A percentile compares a stretch with the other conserved stretches of the same genome.
phyloP scores from a whole-genome alignment of 2,329 filamentous ascomycete species.

The Pseudocercospora musae region DNA sequence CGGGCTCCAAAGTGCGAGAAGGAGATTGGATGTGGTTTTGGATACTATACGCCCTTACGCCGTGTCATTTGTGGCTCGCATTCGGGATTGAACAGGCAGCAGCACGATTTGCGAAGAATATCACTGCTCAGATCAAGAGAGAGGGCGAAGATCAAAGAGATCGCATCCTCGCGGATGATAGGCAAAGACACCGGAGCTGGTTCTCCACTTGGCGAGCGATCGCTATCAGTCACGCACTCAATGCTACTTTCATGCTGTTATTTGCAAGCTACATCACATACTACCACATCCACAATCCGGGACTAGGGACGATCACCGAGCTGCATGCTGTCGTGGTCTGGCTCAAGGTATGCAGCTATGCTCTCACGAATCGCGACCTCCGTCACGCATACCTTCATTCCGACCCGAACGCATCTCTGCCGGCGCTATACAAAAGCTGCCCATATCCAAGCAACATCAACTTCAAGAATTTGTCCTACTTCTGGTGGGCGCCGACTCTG shows the following conservation, averaged over 20 bases:
- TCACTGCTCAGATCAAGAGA: conserved; percentile 56
- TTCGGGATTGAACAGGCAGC: conserved; percentile 86
- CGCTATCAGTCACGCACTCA: conserved; percentile 72
- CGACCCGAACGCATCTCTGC: conserved; percentile 71
- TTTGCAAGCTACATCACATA: conserved; percentile 85
- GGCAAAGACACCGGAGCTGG: conserved; percentile 22
- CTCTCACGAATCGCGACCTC: conserved; percentile 92
- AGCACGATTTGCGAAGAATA: conserved; percentile 70
- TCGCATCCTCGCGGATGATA: conserved; percentile 55
- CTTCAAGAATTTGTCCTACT: conserved; percentile 81
- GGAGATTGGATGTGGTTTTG: conserved; percentile 31
- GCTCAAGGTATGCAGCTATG: conserved; percentile 94
- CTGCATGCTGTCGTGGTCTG: conserved; percentile 92
- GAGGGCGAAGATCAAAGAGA: conserved; percentile 32
- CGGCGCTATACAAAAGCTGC: conserved; percentile 75
- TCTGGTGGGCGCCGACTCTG: conserved; percentile 96
- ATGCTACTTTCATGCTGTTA: conserved; percentile 75
- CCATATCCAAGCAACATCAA: conserved; percentile 92
- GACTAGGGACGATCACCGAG: conserved; percentile 88
- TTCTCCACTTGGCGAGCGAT: conserved; percentile 70
- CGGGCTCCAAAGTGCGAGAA: conserved; percentile 43
- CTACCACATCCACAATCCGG: conserved; percentile 84
- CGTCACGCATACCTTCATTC: conserved; percentile 73
- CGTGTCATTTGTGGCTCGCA: conserved; percentile 84
- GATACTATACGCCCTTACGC: conserved; percentile 79